Evolutionary conservation across 225 moss, liverwort and hornwort genomes (phyloP).

Genomic region (Lunularia cruciata): DNA sequence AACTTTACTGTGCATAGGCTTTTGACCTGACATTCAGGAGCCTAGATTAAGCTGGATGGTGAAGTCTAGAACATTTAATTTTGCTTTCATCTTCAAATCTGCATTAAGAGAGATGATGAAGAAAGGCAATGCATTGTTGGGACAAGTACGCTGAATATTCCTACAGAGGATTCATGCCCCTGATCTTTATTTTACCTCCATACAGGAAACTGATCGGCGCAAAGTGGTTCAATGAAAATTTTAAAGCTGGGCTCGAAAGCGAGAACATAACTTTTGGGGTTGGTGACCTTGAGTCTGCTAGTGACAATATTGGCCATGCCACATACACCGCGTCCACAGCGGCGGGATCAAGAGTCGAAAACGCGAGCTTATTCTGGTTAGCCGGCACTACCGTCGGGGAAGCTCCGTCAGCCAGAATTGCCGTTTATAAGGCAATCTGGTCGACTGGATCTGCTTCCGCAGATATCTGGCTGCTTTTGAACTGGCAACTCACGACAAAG

Average conservation of each 20-base stretch:
- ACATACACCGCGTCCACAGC: constrained; percentile 49
- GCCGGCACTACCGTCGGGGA: constrained; percentile 39
- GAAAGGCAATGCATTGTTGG: too few relatives aligned
- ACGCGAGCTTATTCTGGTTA: constrained; percentile 28
- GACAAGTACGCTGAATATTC: too few relatives aligned
- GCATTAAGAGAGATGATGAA: too few relatives aligned
- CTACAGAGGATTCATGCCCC: background rate
- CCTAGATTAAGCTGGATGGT: too few relatives aligned
- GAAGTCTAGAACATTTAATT: constrained; percentile 3
- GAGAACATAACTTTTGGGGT: constrained; percentile 42
- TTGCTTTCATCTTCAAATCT: too few relatives aligned
- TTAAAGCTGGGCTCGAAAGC: constrained; percentile 19
- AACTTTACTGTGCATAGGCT: too few relatives aligned
- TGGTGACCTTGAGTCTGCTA: constrained; percentile 30
- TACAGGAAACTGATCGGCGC: constrained; percentile 25
- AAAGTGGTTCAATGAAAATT: background rate
- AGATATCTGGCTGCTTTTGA: constrained; percentile 41
- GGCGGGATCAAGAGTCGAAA: constrained; percentile 22
- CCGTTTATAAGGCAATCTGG: constrained; percentile 46
- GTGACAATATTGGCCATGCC: constrained; percentile 53
- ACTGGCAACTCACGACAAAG: constrained; percentile 48
- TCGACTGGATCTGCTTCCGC: background rate
- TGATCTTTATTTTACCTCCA: background rate
- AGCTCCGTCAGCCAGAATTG: constrained; percentile 41
- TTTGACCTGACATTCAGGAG: too few relatives aligned